phyloP scores from a whole-genome alignment of 306 rosid species.

The Erythrophleum fordii region DNA sequence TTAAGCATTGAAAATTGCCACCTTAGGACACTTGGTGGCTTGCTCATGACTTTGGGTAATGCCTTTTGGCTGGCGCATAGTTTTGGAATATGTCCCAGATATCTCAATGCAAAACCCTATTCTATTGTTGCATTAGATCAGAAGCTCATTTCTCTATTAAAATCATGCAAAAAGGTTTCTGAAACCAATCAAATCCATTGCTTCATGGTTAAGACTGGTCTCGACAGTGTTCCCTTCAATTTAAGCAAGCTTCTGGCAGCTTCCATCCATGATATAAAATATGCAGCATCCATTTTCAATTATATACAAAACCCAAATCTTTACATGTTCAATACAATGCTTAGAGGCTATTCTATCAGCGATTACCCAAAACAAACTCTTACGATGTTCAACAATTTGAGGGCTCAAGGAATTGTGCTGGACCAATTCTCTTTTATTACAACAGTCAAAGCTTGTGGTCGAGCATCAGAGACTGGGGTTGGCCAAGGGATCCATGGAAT shows the following conservation, averaged over 20 bases:
- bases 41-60: constrained; percentile 29
- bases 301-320: constrained; percentile 58
- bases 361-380: constrained; percentile 53
- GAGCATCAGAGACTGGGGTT: constrained; percentile 45
- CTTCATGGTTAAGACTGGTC: constrained; percentile 58
- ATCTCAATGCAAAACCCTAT: not conserved
- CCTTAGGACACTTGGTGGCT: not conserved
- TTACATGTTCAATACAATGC: constrained; percentile 76
- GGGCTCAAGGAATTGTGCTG: constrained; percentile 40
- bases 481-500: constrained; percentile 73
- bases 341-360: constrained; percentile 63
- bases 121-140: constrained; percentile 16
- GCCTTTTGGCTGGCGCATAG: constrained; percentile 17
- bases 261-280: constrained; percentile 52
- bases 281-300: constrained; percentile 68
- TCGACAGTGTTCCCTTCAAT: constrained; percentile 52
- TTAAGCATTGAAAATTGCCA: not conserved
- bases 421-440: constrained; percentile 65
- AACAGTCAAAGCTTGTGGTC: constrained; percentile 61
- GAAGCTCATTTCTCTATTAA: constrained; percentile 38
- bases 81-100: constrained; percentile 12
- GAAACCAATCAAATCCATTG: constrained; percentile 61
- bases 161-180: constrained; percentile 53
- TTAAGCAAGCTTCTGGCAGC: constrained; percentile 70
- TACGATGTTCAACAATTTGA: constrained; percentile 56